These are phyloP conservation scores for Lenwebbia sp. DNA, from an alignment of 345 rosid species.

Conservation along the genomic window DNA sequence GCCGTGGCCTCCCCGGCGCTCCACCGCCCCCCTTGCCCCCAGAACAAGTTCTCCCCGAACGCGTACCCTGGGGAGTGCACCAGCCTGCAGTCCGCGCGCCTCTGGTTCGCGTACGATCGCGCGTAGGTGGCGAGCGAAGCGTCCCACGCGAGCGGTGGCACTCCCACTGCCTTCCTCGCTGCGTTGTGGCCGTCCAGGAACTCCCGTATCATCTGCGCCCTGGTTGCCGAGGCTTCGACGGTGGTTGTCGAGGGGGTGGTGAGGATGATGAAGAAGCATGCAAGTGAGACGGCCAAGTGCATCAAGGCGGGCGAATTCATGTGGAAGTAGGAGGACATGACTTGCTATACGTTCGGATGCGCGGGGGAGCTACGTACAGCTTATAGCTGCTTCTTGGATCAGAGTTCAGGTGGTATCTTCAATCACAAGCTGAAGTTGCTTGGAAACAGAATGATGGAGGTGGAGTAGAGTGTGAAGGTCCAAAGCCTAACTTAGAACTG, in stretches of 20 bases:
- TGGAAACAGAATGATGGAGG: not conserved
- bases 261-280: not conserved
- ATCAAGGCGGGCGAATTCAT: not conserved
- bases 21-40: constrained; percentile 1
- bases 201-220: not conserved
- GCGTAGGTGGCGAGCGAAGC: not conserved
- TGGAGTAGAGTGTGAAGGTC: not conserved
- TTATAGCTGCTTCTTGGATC: not conserved
- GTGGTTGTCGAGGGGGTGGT: not conserved
- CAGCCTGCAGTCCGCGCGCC: constrained; percentile 1
- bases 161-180: not conserved
- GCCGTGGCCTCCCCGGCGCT: not conserved
- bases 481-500: not conserved
- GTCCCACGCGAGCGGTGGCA: not conserved
- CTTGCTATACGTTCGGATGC: not conserved
- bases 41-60: constrained; percentile 2
- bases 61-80: not conserved
- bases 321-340: not conserved
- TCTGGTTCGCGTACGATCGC: not conserved
- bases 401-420: not conserved
- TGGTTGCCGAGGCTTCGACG: not conserved
- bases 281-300: not conserved
- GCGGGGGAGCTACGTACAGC: not conserved
- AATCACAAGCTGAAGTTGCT: not conserved
- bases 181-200: not conserved